Conservation (phyloP, 2,329 filamentous ascomycete species). For the Cladosporium sp. region DNA sequence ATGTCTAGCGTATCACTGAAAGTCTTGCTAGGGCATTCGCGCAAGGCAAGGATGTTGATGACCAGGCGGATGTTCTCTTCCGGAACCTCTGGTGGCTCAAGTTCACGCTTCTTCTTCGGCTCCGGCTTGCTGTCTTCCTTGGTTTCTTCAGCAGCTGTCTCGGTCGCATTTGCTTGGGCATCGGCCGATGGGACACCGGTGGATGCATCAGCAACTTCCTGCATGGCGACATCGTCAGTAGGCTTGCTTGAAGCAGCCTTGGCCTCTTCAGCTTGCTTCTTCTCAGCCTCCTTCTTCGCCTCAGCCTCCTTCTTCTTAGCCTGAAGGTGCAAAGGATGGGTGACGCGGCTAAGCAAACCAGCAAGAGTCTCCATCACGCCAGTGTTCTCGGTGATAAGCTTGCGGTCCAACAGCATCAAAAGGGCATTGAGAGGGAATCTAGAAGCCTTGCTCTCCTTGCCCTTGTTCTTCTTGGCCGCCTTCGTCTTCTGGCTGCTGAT, state of each 20-base stretch:
- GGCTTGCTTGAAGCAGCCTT: conserved; percentile 15
- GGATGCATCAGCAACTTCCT: conserved; percentile 27
- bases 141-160: conserved; percentile 34
- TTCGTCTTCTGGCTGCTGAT: conserved; percentile 65
- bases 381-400: conserved; percentile 95
- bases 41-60: conserved; percentile 93
- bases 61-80: conserved; percentile 87
- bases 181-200: conserved; percentile 21
- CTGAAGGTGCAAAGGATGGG: conserved; percentile 76
- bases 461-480: conserved; percentile 74
- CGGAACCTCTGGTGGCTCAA: conserved; percentile 82
- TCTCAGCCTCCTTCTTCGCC: conserved; percentile 38
- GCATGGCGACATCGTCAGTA: conserved; percentile 23
- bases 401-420: conserved; percentile 84
- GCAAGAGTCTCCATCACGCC: conserved; percentile 93
- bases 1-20: conserved; percentile 97
- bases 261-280: conserved; percentile 20
- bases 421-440: conserved; percentile 93
- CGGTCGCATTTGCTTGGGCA: conserved; percentile 21
- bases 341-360: conserved; percentile 82
- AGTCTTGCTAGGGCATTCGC: conserved; percentile 95
- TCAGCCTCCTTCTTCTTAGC: conserved; percentile 77
- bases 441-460: conserved; percentile 77
- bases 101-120: conserved; percentile 56
- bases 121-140: conserved; percentile 43